Percentiles rank a stretch among this genome's conserved stretches.
Conservation (phyloP, 345 rosid species). For the Eucalyptus globulus region DNA sequence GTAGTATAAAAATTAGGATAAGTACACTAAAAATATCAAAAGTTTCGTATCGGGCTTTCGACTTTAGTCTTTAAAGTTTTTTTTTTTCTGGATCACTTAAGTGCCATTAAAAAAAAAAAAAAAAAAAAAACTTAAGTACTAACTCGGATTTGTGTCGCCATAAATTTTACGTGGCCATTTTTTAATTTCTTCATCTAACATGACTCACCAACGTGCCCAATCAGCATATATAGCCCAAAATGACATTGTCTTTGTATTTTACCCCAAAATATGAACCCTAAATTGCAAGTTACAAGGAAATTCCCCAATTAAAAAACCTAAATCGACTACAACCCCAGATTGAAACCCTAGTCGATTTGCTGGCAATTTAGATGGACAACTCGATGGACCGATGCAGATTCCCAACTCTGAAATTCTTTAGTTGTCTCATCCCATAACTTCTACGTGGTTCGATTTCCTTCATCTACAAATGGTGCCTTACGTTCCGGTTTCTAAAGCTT, state of each 20-base stretch:
- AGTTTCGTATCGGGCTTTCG: fast-evolving
- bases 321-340: not conserved
- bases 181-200: too few species aligned
- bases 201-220: not conserved
- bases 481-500: not conserved
- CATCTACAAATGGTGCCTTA: not conserved
- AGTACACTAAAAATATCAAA: not conserved
- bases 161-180: too few species aligned
- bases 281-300: too few species aligned
- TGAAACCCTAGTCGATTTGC: not conserved
- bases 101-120: too few species aligned
- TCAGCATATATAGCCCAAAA: too few species aligned
- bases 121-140: not conserved
- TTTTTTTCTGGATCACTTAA: not conserved
- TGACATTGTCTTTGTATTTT: too few species aligned
- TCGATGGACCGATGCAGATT: not conserved
- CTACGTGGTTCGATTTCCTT: not conserved
- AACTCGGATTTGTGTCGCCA: not conserved
- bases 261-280: too few species aligned
- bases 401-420: not conserved
- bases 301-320: not conserved
- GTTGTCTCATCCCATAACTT: not conserved
- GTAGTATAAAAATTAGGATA: too few species aligned
- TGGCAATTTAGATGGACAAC: not conserved
- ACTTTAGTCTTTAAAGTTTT: not conserved